These are phyloP conservation scores for Prillingera fragicola DNA, from an alignment of 1,284 basidiomycete species.

Conservation along the genomic window DNA sequence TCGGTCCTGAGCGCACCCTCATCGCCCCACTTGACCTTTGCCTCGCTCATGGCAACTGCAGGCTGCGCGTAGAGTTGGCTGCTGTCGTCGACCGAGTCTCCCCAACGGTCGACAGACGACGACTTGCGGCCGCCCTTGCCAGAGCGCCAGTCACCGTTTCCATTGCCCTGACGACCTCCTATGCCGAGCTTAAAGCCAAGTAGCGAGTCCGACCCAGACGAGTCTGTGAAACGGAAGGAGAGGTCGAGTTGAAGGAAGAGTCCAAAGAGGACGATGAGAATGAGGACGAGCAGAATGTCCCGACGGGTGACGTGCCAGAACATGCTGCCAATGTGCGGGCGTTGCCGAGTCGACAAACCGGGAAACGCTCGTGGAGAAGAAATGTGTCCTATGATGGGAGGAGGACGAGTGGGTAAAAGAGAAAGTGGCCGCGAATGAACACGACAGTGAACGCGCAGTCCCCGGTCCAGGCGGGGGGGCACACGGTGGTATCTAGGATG, in stretches of 20 bases:
- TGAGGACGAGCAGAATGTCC: slow-evolving; percentile 41
- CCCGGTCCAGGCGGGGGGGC: too few relatives aligned
- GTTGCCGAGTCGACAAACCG: background rate
- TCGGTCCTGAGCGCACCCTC: slow-evolving; percentile 35
- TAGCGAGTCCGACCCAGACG: slow-evolving; percentile 25
- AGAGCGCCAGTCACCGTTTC: background rate
- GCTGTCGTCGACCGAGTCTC: slow-evolving; percentile 7
- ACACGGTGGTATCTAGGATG: too few relatives aligned
- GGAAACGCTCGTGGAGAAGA: background rate
- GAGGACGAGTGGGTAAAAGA: background rate
- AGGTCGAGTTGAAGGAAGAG: slow-evolving; percentile 45
- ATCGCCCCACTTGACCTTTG: slow-evolving; percentile 40
- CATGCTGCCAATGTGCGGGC: slow-evolving; percentile 5
- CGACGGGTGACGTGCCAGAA: slow-evolving; percentile 40
- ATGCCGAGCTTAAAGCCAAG: slow-evolving; percentile 35
- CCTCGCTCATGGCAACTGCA: slow-evolving; percentile 17
- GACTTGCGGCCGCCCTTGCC: slow-evolving; percentile 3
- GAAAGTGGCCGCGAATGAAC: too few relatives aligned
- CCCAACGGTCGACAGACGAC: slow-evolving; percentile 6
- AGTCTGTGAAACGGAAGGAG: slow-evolving; percentile 34
- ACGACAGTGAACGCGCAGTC: too few relatives aligned
- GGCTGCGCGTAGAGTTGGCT: background rate
- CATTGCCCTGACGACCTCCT: slow-evolving; percentile 13
- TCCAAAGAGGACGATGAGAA: slow-evolving; percentile 34
- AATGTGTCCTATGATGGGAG: background rate